Conservation (phyloP, 495 filamentous ascomycete genomes). For the Aspergillus campestris region DNA sequence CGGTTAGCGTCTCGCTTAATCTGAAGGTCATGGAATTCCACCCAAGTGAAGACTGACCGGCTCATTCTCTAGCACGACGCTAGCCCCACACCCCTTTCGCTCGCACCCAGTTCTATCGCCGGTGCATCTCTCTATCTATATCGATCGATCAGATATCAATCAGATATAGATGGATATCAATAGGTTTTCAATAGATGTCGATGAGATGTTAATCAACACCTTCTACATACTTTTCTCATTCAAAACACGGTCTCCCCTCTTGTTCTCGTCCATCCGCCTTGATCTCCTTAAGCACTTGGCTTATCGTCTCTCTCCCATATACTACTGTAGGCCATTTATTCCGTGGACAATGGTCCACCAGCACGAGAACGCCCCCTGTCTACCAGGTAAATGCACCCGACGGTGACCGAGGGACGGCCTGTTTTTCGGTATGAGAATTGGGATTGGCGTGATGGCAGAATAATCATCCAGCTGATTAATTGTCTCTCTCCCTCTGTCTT, state of each 20-base stretch:
- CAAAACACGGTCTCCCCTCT: background rate
- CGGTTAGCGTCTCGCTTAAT: too few species aligned
- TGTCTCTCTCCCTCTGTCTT: too few species aligned
- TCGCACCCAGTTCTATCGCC: conserved; percentile 23
- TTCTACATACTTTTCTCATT: background rate
- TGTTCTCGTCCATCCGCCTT: background rate
- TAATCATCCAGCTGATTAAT: too few species aligned
- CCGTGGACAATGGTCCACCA: conserved; percentile 3
- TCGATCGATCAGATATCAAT: background rate
- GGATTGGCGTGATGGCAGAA: too few species aligned
- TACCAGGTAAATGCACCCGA: too few species aligned
- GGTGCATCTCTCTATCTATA: background rate
- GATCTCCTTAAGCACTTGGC: background rate
- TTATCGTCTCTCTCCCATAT: background rate
- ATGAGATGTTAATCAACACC: conserved; percentile 1
- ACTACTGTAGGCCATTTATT: conserved; percentile 4
- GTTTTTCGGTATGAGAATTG: too few species aligned
- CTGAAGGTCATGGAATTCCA: background rate
- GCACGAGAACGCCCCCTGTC: too few species aligned
- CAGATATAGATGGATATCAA: too few species aligned
- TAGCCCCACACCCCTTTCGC: conserved; percentile 23
- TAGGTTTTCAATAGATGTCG: too few species aligned
- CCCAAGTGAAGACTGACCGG: conserved; percentile 11
- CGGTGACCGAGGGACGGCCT: too few species aligned
- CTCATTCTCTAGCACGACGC: conserved; percentile 32